These are phyloP conservation scores for Medicago arabica DNA, from an alignment of 306 rosid species.

Conservation along the genomic window DNA sequence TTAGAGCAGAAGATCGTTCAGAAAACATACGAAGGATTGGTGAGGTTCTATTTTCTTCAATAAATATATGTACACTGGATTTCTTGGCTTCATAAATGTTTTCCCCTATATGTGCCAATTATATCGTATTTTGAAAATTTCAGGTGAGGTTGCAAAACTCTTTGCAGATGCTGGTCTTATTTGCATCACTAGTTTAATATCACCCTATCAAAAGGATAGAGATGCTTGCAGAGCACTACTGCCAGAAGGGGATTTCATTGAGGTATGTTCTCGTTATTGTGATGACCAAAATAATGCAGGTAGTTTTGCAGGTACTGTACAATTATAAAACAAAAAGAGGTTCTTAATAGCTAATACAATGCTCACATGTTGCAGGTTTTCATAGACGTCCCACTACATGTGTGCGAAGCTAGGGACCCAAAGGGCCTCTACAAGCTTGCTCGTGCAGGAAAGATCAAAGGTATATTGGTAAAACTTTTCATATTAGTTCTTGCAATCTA, in stretches of 20 bases:
- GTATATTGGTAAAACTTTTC: constrained; percentile 46
- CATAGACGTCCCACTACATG: constrained; percentile 80
- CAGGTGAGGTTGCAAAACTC: constrained; percentile 97
- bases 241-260: constrained; percentile 86
- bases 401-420: constrained; percentile 93
- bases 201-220: constrained; percentile 90
- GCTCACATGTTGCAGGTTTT: constrained; percentile 70
- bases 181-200: constrained; percentile 91
- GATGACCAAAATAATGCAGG: constrained; percentile 21
- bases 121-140: constrained; percentile 36
- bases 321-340: constrained; percentile 36
- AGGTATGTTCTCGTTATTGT: constrained; percentile 55
- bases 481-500: constrained; percentile 26
- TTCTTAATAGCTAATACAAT: constrained; percentile 34
- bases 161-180: constrained; percentile 97
- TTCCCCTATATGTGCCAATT: background rate
- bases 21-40: constrained; percentile 96
- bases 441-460: constrained; percentile 90
- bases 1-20: constrained; percentile 84
- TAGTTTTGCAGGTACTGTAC: constrained; percentile 33
- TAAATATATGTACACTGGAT: background rate
- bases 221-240: constrained; percentile 86
- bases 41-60: constrained; percentile 41
- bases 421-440: constrained; percentile 97
- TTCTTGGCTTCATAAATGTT: background rate